A percentile compares a stretch with the other conserved stretches of the same genome.
phyloP scores from a whole-genome alignment of 106 monocot species.

The Platanthera guangdongensis region DNA sequence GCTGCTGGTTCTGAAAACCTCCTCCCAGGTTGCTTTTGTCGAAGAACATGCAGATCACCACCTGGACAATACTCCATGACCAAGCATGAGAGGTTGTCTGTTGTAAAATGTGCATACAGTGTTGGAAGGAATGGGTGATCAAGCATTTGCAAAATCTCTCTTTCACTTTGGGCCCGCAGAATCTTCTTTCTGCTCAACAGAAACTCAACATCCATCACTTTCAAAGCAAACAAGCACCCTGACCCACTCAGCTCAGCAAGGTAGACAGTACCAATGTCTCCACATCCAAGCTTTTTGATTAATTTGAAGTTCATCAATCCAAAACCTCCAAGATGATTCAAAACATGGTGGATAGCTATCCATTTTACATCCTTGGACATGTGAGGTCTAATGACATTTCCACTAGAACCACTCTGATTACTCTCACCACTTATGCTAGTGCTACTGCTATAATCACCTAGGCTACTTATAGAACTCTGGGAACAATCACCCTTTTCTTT shows the following conservation, averaged over 20 bases:
- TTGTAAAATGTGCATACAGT: constrained; percentile 61
- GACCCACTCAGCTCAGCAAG: constrained; percentile 72
- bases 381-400: constrained; percentile 10
- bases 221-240: constrained; percentile 70
- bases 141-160: constrained; percentile 83
- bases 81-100: constrained; percentile 70
- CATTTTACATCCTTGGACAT: constrained; percentile 15
- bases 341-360: constrained; percentile 38
- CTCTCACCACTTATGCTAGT: constrained; percentile 68
- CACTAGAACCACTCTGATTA: constrained; percentile 31
- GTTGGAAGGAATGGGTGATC: constrained; percentile 91
- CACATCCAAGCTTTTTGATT: constrained; percentile 70
- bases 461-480: constrained; percentile 64
- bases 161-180: constrained; percentile 72
- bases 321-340: constrained; percentile 53
- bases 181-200: constrained; percentile 81
- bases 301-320: constrained; percentile 73
- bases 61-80: constrained; percentile 78
- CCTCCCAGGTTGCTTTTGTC: constrained; percentile 63
- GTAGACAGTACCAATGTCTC: constrained; percentile 94
- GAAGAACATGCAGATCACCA: constrained; percentile 68
- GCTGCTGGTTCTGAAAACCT: constrained; percentile 63
- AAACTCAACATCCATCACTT: constrained; percentile 90
- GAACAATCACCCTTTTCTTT: constrained; percentile 63
- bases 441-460: constrained; percentile 59